phyloP scores from a whole-genome alignment of 192 early-diverging fungal genomes.

The Allomyces arbusculus region DNA sequence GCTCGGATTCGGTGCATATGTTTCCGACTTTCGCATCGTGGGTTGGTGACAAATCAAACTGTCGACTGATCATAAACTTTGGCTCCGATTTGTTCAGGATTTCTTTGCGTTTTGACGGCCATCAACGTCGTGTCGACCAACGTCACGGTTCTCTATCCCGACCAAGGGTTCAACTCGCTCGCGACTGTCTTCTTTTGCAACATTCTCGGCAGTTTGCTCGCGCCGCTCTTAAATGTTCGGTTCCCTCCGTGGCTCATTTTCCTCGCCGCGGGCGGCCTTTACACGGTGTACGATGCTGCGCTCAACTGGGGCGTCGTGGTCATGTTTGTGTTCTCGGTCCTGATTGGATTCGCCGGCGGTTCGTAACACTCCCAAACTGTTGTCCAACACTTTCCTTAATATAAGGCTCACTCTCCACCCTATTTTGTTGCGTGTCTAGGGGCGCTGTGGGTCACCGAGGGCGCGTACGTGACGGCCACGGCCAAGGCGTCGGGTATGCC shows the following conservation, averaged over 20 bases:
- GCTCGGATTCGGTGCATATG: not conserved
- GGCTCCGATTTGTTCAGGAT: no score
- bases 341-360: not conserved
- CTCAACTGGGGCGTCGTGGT: not conserved
- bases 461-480: not conserved
- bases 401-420: no score
- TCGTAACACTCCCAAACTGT: no score
- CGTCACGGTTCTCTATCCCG: not conserved
- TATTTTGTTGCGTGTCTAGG: no score
- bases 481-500: not conserved
- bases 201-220: not conserved
- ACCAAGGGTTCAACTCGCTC: not conserved
- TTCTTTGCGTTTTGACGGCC: not conserved
- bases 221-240: not conserved
- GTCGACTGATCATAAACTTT: no score
- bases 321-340: not conserved
- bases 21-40: no score
- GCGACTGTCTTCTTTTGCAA: not conserved
- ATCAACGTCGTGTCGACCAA: not conserved
- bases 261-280: not conserved
- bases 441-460: not conserved
- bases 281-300: not conserved
- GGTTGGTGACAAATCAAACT: no score
- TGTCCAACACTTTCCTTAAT: no score
- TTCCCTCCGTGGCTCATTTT: not conserved